A percentile compares a stretch with the other conserved stretches of the same genome.
phyloP scores from a whole-genome alignment of 257 asterid genomes.

The Forsythia suspensa region DNA sequence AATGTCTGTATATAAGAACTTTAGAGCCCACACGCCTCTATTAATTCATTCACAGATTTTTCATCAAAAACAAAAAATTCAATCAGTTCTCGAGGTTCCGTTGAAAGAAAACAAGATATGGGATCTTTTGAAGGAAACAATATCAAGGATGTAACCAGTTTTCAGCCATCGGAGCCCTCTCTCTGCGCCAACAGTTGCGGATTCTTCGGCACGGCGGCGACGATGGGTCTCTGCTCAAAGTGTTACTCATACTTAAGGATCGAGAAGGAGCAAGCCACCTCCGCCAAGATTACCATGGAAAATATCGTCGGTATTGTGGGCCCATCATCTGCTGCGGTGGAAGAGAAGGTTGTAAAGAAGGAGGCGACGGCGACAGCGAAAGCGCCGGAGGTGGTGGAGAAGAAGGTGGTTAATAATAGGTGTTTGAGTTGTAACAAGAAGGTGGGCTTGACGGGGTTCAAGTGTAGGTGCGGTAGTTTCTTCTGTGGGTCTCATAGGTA shows the following conservation, averaged over 20 bases:
- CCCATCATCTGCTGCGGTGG: slow-evolving; percentile 2
- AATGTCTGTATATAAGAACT: too few relatives aligned
- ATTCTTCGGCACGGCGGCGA: slow-evolving; percentile 48
- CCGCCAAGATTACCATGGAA: slow-evolving; percentile 31
- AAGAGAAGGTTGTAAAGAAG: neutral
- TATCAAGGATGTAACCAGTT: slow-evolving; percentile 36
- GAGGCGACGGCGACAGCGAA: neutral
- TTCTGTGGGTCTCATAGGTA: slow-evolving; percentile 53
- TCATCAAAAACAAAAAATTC: neutral
- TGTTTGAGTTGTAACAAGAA: slow-evolving; percentile 43
- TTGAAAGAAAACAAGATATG: slow-evolving; percentile 13
- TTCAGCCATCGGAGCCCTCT: slow-evolving; percentile 33
- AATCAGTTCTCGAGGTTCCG: neutral
- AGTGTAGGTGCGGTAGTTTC: slow-evolving; percentile 44
- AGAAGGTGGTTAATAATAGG: slow-evolving; percentile 21
- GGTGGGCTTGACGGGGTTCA: slow-evolving; percentile 39
- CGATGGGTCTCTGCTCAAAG: slow-evolving; percentile 41
- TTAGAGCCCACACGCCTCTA: too few relatives aligned
- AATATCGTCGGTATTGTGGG: slow-evolving; percentile 23
- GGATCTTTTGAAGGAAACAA: slow-evolving; percentile 40
- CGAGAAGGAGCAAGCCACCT: slow-evolving; percentile 33
- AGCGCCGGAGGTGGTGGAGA: neutral
- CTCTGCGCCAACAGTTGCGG: slow-evolving; percentile 42
- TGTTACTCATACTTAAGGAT: slow-evolving; percentile 33
- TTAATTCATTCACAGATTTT: neutral